Evolutionary conservation across 176 grass and related monocot species (phyloP), one percentile per base, ranked within the genome.

Genomic region (Musa acuminata): DNA sequence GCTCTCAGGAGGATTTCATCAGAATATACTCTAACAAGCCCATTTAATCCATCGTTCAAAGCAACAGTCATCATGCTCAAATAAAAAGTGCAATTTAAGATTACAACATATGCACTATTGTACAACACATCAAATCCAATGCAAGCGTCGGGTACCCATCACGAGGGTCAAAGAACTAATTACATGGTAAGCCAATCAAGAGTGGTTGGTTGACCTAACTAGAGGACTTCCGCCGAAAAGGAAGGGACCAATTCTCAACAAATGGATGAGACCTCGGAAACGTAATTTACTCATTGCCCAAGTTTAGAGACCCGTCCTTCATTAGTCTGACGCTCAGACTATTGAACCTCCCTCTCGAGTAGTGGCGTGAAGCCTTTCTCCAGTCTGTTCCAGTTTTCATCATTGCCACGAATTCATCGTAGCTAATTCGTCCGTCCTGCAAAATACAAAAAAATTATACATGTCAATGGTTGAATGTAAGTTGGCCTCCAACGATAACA

Each of bases 341-440:
- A 69, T 98, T 98, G 72, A 98, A 98, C 79, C 94, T 93, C 58
- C 94, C 94, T 83, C 94, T 90, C 1, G 94, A 98, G 26, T 98
- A 98, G 70, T 98, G 94, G 2, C 94, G 85, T n/a, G 94, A 98
- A n/a, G 94, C 94, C 83, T 98, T 98, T 85, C 94, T 87, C 94
- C 94, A 98, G 79, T 98, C 94, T 12, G 94, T 98, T 63, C 94
- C 94, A 0, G 94, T 98, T 75, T 98, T 98, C 94, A 98, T 98
- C 94, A 98, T 98, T 0, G 94, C 94, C 52, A 98, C 90, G 64
- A 98, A 98, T 82, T 98, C 94, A 13, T 98, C 90, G n/a, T 93
- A 98, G 80, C 94, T 98, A 52, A 98, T 98, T 70, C 87, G 87
- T 53, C 94, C 94, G 82, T 98, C 94, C 94, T 98, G 71, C 80